phyloP scores from a whole-genome alignment of 768 basidiomycete species.

The Lactarius quietus region DNA sequence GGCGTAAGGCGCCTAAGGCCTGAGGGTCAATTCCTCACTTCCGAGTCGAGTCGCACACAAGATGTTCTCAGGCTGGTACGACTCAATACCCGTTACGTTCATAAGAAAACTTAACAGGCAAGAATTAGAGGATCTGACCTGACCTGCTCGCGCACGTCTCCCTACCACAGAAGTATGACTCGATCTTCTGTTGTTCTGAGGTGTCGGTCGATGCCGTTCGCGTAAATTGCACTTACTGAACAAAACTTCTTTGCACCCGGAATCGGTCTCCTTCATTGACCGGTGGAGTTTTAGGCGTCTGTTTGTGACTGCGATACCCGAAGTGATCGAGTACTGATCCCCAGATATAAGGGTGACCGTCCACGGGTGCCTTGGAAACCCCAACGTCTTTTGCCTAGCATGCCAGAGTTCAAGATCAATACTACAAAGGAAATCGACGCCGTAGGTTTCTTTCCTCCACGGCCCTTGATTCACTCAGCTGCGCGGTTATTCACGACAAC shows the following conservation, averaged over 20 bases:
- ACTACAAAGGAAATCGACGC: conserved; percentile 13
- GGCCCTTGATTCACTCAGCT: not conserved
- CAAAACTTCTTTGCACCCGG: not conserved
- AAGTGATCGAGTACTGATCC: not conserved
- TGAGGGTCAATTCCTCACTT: not conserved
- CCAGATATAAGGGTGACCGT: not conserved
- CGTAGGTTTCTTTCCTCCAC: too few relatives aligned
- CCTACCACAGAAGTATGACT: too few relatives aligned
- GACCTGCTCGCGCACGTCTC: too few relatives aligned
- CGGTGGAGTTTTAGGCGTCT: not conserved
- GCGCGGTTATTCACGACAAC: not conserved
- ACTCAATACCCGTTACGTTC: not conserved
- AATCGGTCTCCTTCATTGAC: not conserved
- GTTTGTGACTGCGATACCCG: not conserved
- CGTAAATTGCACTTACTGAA: not conserved
- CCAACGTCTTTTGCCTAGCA: not conserved
- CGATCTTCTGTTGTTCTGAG: not conserved
- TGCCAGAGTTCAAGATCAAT: conserved; percentile 15
- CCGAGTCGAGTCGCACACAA: not conserved
- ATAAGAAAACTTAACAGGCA: too few relatives aligned
- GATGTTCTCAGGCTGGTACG: not conserved
- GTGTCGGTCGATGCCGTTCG: not conserved
- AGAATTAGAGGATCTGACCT: too few relatives aligned
- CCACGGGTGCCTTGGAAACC: too few relatives aligned
- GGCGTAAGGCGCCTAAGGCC: too few relatives aligned